Base-by-base conservation (phyloP, 2,329 filamentous ascomycete genomes). In the Xylariales sp. region DNA sequence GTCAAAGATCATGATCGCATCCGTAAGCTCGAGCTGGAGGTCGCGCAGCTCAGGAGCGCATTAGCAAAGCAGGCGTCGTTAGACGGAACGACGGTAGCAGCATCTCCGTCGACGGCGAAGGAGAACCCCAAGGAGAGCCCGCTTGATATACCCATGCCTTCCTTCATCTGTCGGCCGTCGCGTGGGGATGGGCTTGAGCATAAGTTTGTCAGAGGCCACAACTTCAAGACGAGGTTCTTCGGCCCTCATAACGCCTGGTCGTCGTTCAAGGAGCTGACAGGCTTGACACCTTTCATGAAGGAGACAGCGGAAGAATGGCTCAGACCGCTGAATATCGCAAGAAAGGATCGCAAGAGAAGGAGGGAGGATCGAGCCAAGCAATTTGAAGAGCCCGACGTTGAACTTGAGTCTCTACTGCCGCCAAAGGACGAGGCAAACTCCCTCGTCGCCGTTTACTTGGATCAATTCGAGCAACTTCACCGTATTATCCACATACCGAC, bases 261-360 rank as follows among this genome's bases (percentile, higher is more conserved):
- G 59, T 76, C 76, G 10, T 76, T 80, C 50, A 69, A 72, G 34
- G 74, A 78, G 41, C 62, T 70, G 44, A 48, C 72, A 3, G 76
- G 76, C 3, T 63, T 81, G 31, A 74, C 68, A 31, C 71, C 74
- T 12, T 80, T 80, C 41, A 80, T 81, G 76, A 73, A 70, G 46
- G 75, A 80, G 59, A 79, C 75, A 1, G 74, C 76, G 8, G 73
- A 78, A 37, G 74, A 79, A 52, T 79, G 76, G 74, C 65, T 81
- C 38, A 67, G 71, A 36, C 76, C 76, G 6, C 68, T 79, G 30
- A 74, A 76, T 25, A 65, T 77, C 18, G 70, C 75, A 24, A 55
- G 65, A 46, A 78, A 80, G 57, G 74, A 80, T 48, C 70, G 75
- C 34, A 66, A 66, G 50, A 70, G 70, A 48, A 66, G 73, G 33